phyloP scores from a whole-genome alignment of 2,329 filamentous ascomycete genomes.

The Pseudopithomyces maydicus region DNA sequence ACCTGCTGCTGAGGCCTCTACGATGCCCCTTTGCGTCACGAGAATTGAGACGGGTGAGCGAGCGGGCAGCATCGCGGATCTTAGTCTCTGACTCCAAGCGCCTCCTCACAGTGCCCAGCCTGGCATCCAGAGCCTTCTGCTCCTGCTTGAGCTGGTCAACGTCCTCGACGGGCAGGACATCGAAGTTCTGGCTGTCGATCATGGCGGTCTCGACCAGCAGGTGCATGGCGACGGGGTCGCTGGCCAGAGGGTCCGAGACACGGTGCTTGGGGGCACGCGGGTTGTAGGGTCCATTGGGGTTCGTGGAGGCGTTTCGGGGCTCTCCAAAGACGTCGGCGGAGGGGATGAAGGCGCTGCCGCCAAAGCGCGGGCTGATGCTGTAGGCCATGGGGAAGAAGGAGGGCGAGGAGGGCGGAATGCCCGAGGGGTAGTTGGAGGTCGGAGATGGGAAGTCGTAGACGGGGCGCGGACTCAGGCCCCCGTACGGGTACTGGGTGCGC shows the following conservation, averaged over 20 bases:
- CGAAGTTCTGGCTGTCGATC: conserved; percentile 81
- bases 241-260: conserved; percentile 40
- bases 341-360: conserved; percentile 43
- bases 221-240: conserved; percentile 78
- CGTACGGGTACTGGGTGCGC: conserved; percentile 42
- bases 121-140: conserved; percentile 70
- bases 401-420: conserved; percentile 36
- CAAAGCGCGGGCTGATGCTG: conserved; percentile 43
- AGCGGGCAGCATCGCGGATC: conserved; percentile 89
- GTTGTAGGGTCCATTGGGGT: conserved; percentile 32
- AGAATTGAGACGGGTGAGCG: conserved; percentile 79
- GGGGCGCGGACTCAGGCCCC: conserved; percentile 37
- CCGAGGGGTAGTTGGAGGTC: conserved; percentile 44
- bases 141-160: conserved; percentile 92
- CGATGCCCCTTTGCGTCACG: conserved; percentile 56
- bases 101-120: conserved; percentile 80
- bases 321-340: conserved; percentile 45
- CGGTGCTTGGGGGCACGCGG: conserved; percentile 36
- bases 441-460: conserved; percentile 46
- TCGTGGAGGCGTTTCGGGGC: conserved; percentile 31
- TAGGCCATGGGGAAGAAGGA: conserved; percentile 44
- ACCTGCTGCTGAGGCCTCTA: conserved; percentile 58
- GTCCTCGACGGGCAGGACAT: conserved; percentile 88
- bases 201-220: conserved; percentile 92
- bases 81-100: conserved; percentile 91